A percentile compares a stretch with the other conserved stretches of the same genome.
Conservation (phyloP, 257 asterid genomes). For the Hygrophila difformis region DNA sequence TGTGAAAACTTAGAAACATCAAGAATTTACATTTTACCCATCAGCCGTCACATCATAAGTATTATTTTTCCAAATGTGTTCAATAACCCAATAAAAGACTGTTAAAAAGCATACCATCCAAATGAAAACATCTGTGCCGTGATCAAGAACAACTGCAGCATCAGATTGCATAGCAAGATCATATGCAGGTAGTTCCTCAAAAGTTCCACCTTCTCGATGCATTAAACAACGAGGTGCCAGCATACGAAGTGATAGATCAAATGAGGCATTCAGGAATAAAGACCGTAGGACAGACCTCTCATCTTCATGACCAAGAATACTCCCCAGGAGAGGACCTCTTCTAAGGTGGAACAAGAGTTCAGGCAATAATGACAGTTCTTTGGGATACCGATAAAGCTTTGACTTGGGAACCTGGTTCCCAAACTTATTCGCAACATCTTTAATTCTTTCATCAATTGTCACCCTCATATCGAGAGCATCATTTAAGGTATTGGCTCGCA, state of each 20-base stretch:
- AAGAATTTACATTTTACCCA: too few relatives aligned
- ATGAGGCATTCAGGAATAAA: conserved; percentile 80
- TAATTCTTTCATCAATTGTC: conserved; percentile 78
- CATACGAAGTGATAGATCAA: conserved; percentile 92
- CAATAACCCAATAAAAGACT: conserved; percentile 2
- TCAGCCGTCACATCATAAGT: too few relatives aligned
- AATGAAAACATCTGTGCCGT: conserved; percentile 95
- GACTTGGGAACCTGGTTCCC: conserved; percentile 82
- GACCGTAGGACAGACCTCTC: conserved; percentile 82
- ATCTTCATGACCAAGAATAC: conserved; percentile 85
- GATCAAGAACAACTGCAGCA: conserved; percentile 97
- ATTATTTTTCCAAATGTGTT: too few relatives aligned
- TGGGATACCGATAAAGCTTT: conserved; percentile 74
- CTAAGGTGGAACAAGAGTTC: conserved; percentile 84
- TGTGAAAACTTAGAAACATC: too few relatives aligned
- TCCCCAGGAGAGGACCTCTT: conserved; percentile 88
- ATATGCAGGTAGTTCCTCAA: conserved; percentile 93
- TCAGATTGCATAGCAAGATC: conserved; percentile 99
- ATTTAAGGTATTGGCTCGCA: conserved; percentile 57
- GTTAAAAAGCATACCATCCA: conserved; percentile 65
- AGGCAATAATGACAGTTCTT: conserved; percentile 69
- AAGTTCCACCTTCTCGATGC: conserved; percentile 98
- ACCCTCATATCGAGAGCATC: conserved; percentile 68
- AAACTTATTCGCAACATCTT: conserved; percentile 68
- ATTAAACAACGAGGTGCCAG: conserved; percentile 94